Conservation (phyloP, 768 basidiomycete genomes). For the Clavulina sp. region DNA sequence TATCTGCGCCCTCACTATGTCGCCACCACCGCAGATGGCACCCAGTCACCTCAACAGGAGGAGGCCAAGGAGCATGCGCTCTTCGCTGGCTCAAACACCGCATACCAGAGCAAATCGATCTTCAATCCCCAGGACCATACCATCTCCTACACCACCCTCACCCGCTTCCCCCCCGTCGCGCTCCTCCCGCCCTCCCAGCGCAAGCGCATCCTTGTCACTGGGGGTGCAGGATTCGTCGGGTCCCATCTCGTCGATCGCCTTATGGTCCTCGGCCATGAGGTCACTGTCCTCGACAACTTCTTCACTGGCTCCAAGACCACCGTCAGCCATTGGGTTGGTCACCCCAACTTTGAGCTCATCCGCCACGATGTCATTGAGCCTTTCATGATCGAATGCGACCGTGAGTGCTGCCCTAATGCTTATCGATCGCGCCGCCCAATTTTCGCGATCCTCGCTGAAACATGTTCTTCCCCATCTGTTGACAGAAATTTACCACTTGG, state of each 20-base stretch:
- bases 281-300: conserved; percentile 95
- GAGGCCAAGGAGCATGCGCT: conserved; percentile 32
- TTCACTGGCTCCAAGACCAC: conserved; percentile 98
- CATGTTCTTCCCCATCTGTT: conserved; percentile 4
- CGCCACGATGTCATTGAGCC: conserved; percentile 95
- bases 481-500: conserved; percentile 91
- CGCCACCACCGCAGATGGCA: conserved; percentile 22
- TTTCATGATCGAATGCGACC: conserved; percentile 97
- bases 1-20: conserved; percentile 75
- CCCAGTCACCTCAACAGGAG: conserved; percentile 23
- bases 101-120: conserved; percentile 72
- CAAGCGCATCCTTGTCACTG: conserved; percentile 88
- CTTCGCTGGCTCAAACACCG: conserved; percentile 29
- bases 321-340: conserved; percentile 88
- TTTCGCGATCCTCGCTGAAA: conserved; percentile 6
- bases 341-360: conserved; percentile 97
- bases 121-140: conserved; percentile 61
- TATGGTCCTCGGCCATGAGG: conserved; percentile 95
- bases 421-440: background rate
- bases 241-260: conserved; percentile 95
- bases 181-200: conserved; percentile 58
- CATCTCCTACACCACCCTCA: conserved; percentile 84
- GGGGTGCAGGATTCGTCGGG: conserved; percentile 98
- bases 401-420: conserved; percentile 30
- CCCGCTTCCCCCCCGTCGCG: conserved; percentile 84